Base-by-base conservation (phyloP, 148 eudicot species). In the Mesembryanthemum crystallinum region DNA sequence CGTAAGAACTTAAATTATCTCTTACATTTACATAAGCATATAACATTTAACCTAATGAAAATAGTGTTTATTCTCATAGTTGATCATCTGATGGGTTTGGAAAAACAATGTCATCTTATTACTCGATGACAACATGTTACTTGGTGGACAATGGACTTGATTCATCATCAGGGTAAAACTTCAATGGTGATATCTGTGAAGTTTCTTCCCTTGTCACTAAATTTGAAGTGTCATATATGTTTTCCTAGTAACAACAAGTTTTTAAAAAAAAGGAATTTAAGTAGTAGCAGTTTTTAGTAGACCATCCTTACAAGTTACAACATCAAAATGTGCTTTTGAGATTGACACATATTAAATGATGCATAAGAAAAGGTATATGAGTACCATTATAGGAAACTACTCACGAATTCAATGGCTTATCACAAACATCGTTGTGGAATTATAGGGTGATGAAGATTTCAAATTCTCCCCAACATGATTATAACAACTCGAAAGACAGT, bases 381-480 rank as follows among this genome's bases (percentile, higher is more conserved):
- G 54, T 42, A 67, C 21, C 54, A 42, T 11, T 12, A 23, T 14
- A 45, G 9, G 14, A 45, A 45, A 47, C 58, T 49, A 76, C 92
- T 91, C 77, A 91, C 96, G 89, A 76, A 75, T 76, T 79, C 82
- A 89, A 74, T 27, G 79, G 85, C 83, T 83, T 83, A 39, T 87
- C 96, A 68, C 84, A 83, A 39, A 77, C 86, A 73, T 88, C 92
- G 39, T 35, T 37, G 77, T 84, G 89, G 82, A 91, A 91, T 76
- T 79, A 76, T 57, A 91, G 82, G 77, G 96, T 76, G 64, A 91
- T 87, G 67, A 81, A 88, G 37, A 91, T 87, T 81, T 87, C 91
- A 71, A 91, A 91, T 83, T 91, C 96, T 73, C 96, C 96, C 96
- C 96, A 91, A 18, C 96, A 92, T 71, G 77, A 83, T 81, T 91